Evolutionary conservation across 1,284 basidiomycete genomes (phyloP), one percentile per base, ranked within the genome.

Genomic region (Ustilago sp.): DNA sequence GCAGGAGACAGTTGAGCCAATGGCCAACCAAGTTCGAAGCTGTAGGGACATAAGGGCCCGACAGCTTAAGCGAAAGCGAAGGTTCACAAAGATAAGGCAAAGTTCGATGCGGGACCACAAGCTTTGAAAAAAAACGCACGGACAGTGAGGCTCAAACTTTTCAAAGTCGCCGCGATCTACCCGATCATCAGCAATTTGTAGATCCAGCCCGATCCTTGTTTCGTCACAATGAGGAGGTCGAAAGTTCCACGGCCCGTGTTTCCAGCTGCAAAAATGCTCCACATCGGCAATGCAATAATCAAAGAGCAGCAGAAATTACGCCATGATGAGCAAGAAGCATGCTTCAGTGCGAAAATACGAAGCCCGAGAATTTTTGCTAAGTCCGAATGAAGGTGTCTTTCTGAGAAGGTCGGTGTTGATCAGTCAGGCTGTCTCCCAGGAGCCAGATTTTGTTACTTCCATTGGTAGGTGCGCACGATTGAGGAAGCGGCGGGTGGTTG

Each of bases 261-360:
- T 7, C 48, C 48, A 28, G 48, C 28, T 17, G 7, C 39, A 43
- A 43, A 45, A 50, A 31, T 50, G 48, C 61, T 56, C 61, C 61
- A 63, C 61, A 28, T 45, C 61, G 61, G 61, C 53, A 63, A 63
- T 63, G 34, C 61, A 63, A 47, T 17, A 13, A 6, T 12, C 28
- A 19, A 19, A 15, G 23, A 13, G 19, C 9, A 50, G 17, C 15
- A 32, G 38, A 53, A 56, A 39, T 55, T 31, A 38, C 54, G 51
- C 39, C 39, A 45, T 54, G 43, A 43, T 54, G 43, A 43, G 39
- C 39, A 43, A 19, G 23, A 9, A 9, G 50, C 32, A 35, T 52
- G 19, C 31, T 34, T n/a, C 4, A 11, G n/a, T 54, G 52, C 52
- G 52, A 31, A 55, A 39, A 39, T 38, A 39, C 53, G 53, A 55